These are phyloP conservation scores for Backusella luteola DNA, from an alignment of 192 early-diverging fungal genomes.

Conservation along the genomic window DNA sequence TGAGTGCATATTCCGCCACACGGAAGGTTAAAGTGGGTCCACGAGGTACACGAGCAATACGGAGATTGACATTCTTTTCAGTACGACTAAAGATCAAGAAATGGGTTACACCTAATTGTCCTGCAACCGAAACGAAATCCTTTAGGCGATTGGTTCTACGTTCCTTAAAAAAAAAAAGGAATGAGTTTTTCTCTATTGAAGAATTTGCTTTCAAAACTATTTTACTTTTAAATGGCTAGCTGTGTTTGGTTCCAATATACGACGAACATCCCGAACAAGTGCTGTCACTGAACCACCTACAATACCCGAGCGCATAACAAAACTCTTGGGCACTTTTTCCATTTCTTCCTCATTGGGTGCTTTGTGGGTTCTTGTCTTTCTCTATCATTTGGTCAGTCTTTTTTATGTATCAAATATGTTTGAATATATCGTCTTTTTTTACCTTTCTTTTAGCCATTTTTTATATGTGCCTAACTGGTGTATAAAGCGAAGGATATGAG, in stretches of 20 bases:
- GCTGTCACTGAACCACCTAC: slow-evolving; percentile 76
- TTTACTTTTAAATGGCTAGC: slow-evolving; percentile 81
- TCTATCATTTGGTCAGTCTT: slow-evolving; percentile 14
- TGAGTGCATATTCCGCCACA: slow-evolving; percentile 75
- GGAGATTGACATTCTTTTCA: slow-evolving; percentile 76
- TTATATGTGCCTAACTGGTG: neutral
- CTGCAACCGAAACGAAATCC: slow-evolving; percentile 89
- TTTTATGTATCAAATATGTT: neutral
- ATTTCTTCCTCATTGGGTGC: slow-evolving; percentile 45
- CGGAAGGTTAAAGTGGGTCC: slow-evolving; percentile 93
- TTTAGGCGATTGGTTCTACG: slow-evolving; percentile 88
- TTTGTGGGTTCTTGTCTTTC: slow-evolving; percentile 40
- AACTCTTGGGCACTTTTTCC: slow-evolving; percentile 71
- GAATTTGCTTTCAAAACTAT: too few relatives aligned
- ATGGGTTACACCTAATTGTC: slow-evolving; percentile 84
- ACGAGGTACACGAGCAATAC: slow-evolving; percentile 83
- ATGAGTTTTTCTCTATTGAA: too few relatives aligned
- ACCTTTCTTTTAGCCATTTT: slow-evolving; percentile 20
- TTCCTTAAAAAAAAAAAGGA: slow-evolving; percentile 47
- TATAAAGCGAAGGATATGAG: neutral
- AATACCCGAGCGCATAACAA: slow-evolving; percentile 89
- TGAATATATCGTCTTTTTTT: neutral
- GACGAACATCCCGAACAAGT: slow-evolving; percentile 82
- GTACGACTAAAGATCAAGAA: slow-evolving; percentile 87
- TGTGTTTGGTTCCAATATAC: slow-evolving; percentile 94